Percentiles rank a stretch among this genome's conserved stretches.
These are phyloP conservation scores for Sugiyamaella japonica DNA, from an alignment of 1,139 yeast species.

Conservation along the genomic window DNA sequence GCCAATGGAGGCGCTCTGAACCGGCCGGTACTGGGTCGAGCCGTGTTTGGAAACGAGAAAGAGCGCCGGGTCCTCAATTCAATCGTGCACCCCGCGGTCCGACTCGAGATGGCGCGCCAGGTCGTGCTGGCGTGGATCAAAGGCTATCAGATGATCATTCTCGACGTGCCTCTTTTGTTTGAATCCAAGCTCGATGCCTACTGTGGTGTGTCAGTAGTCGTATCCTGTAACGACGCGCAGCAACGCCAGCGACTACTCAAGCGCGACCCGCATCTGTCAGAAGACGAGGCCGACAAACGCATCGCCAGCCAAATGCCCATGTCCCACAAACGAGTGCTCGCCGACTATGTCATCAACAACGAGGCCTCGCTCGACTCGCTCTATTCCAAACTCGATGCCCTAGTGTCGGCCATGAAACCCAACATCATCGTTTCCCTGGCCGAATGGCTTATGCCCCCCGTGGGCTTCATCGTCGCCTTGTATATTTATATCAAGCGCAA, in stretches of 20 bases:
- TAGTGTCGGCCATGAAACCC: slow-evolving; percentile 53
- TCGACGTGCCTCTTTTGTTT: slow-evolving; percentile 89
- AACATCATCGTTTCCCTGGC: slow-evolving; percentile 41
- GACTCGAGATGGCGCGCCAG: slow-evolving; percentile 61
- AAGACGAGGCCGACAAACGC: slow-evolving; percentile 68
- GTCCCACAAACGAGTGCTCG: slow-evolving; percentile 53
- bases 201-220: slow-evolving; percentile 74
- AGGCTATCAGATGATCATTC: slow-evolving; percentile 56
- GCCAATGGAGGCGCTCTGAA: slow-evolving; percentile 48
- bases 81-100: slow-evolving; percentile 89
- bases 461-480: slow-evolving; percentile 61
- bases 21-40: slow-evolving; percentile 71
- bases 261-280: slow-evolving; percentile 67
- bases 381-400: slow-evolving; percentile 47
- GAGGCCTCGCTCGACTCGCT: slow-evolving; percentile 54
- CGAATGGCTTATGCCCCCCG: slow-evolving; percentile 54
- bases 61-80: slow-evolving; percentile 55
- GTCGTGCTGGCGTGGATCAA: slow-evolving; percentile 58
- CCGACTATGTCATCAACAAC: slow-evolving; percentile 73
- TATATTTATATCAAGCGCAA: slow-evolving; percentile 15
- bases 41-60: slow-evolving; percentile 74
- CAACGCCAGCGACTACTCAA: slow-evolving; percentile 64
- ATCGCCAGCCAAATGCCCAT: slow-evolving; percentile 76
- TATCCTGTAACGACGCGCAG: slow-evolving; percentile 55
- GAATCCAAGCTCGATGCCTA: slow-evolving; percentile 70